Percentiles rank a stretch among this genome's conserved stretches.
Conservation (phyloP, 495 filamentous ascomycete species). For the Talaromyces proteolyticus region DNA sequence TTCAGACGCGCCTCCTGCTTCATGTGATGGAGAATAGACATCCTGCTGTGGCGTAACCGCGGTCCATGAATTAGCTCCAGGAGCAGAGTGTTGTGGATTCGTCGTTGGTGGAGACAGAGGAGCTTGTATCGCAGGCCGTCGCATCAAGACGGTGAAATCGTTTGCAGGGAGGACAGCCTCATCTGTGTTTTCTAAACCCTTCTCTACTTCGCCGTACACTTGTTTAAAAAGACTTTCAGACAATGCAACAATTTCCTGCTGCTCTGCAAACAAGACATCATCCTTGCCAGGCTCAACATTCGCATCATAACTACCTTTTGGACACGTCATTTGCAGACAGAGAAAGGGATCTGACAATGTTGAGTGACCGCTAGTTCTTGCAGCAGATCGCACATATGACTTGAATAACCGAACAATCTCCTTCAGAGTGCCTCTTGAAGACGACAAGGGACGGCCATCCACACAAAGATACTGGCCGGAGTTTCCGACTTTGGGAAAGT, state of each 20-base stretch:
- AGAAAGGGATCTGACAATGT: conserved; percentile 62
- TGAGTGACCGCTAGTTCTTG: conserved; percentile 14
- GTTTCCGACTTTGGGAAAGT: conserved; percentile 48
- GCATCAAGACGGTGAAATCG: conserved; percentile 3
- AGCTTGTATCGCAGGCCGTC: neutral
- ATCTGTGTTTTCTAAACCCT: neutral
- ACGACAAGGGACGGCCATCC: conserved; percentile 70
- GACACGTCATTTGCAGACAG: conserved; percentile 66
- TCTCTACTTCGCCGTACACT: conserved; percentile 45
- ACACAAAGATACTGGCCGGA: conserved; percentile 66
- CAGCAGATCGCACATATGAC: conserved; percentile 39
- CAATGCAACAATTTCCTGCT: conserved; percentile 41
- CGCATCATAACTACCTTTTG: conserved; percentile 68
- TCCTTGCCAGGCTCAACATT: conserved; percentile 92
- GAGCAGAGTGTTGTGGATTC: neutral
- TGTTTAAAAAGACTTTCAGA: conserved; percentile 50
- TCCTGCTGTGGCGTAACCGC: neutral
- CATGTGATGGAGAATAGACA: neutral
- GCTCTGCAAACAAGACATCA: conserved; percentile 72
- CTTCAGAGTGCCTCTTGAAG: conserved; percentile 56
- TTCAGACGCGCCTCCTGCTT: conserved; percentile 1
- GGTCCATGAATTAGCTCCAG: neutral
- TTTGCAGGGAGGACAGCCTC: neutral
- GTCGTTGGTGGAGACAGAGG: conserved; percentile 3
- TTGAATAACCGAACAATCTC: conserved; percentile 60